Evolutionary conservation across 2,329 filamentous ascomycete species (phyloP), one percentile per base, ranked within the genome.

Genomic region (Dactylellina drechsleri): DNA sequence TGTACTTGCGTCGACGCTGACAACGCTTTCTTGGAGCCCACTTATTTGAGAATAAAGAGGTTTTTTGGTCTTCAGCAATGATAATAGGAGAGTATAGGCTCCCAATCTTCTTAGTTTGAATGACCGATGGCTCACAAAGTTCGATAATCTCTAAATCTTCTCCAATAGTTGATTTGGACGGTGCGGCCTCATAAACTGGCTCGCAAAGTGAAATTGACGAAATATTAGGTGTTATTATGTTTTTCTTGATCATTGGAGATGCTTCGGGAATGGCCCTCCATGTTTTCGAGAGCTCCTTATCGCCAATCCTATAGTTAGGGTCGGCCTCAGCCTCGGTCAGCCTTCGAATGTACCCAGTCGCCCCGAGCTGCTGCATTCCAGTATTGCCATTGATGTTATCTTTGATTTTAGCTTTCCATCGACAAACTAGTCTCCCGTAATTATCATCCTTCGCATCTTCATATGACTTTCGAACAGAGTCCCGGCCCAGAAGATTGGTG

Each of bases 1-100:
- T 91, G 74, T 92, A 92, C 45, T 83, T 83, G 53, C 76, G 13
- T 23, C 56, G 68, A n/a, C 31, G 54, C 8, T 15, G 53, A 10
- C 31, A 7, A 8, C 20, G 47, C 8, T n/a, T 41, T 4, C n/a
- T 18, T 26, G 47, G 20, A 6, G 16, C 18, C 20, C n/a, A 5
- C 18, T 18, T 23, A 52, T 8, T 52, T 26, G 47, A 5, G 16
- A 47, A 47, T 15, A 15, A 6, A 47, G 13, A 47, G 5, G 43
- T 1, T 16, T 15, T 18, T 15, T 18, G 43, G 16, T 47, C 13
- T 15, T 15, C 15, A 16, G 43, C 13, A 47, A 47, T 18, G 13
- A 47, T 4, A 18, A 47, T 47, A n/a, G 43, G 43, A 18, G 16
- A 6, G 7, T 6, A 18, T 47, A 18, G 5, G 43, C 43, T 47